phyloP scores from a whole-genome alignment of 2,329 filamentous ascomycete species.

The Penicillium sp. region DNA sequence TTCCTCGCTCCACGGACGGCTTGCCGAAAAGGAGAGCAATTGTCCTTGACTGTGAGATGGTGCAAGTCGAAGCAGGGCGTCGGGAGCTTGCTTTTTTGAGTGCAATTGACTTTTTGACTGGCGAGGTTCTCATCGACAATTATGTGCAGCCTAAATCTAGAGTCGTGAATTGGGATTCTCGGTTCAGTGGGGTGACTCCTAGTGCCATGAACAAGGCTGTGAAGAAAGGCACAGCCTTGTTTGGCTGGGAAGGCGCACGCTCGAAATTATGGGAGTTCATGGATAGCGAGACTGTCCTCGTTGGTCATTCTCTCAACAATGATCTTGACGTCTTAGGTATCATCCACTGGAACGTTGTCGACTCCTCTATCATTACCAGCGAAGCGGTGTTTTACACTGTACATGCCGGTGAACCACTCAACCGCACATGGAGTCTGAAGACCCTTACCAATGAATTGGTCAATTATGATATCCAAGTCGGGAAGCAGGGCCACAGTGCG shows the following conservation, averaged over 20 bases:
- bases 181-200: slow-evolving; percentile 43
- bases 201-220: slow-evolving; percentile 35
- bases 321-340: slow-evolving; percentile 50
- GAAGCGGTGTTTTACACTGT: slow-evolving; percentile 29
- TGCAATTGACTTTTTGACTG: slow-evolving; percentile 49
- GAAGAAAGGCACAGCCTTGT: slow-evolving; percentile 32
- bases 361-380: slow-evolving; percentile 45
- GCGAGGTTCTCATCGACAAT: slow-evolving; percentile 47
- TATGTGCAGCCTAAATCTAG: slow-evolving; percentile 41
- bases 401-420: slow-evolving; percentile 1
- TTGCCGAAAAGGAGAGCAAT: slow-evolving; percentile 32
- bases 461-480: slow-evolving; percentile 36
- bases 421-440: slow-evolving; percentile 39
- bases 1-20: not conserved
- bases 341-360: slow-evolving; percentile 46
- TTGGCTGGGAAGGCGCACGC: slow-evolving; percentile 48
- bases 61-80: slow-evolving; percentile 32
- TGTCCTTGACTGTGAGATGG: slow-evolving; percentile 54
- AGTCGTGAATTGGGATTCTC: slow-evolving; percentile 41
- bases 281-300: slow-evolving; percentile 48
- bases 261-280: slow-evolving; percentile 44
- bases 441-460: slow-evolving; percentile 38
- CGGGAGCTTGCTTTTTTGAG: slow-evolving; percentile 41
- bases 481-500: slow-evolving; percentile 46
- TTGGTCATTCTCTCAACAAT: slow-evolving; percentile 50